These are phyloP conservation scores for Ophiostoma angusticollis DNA, from an alignment of 2,329 filamentous ascomycete species.

Conservation along the genomic window DNA sequence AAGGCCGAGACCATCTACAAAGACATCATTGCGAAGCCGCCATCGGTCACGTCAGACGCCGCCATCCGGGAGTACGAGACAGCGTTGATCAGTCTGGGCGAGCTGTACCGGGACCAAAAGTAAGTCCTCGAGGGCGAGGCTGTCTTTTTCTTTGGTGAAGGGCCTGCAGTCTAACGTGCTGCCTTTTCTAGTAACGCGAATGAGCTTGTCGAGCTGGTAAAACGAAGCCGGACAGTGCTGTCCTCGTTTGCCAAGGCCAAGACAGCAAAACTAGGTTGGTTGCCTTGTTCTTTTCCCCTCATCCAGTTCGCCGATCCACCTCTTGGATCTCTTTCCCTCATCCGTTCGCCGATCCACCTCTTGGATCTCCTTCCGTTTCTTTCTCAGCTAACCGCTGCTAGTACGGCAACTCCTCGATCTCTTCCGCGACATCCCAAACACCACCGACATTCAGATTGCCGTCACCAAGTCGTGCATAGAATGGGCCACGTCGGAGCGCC, in stretches of 20 bases:
- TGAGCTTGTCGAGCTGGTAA: slow-evolving; percentile 80
- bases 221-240: slow-evolving; percentile 77
- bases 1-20: slow-evolving; percentile 84
- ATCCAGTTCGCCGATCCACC: no score
- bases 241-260: slow-evolving; percentile 98
- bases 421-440: slow-evolving; percentile 86
- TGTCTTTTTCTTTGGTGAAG: slow-evolving; percentile 21
- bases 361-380: no score
- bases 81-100: slow-evolving; percentile 76
- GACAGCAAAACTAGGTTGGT: slow-evolving; percentile 88
- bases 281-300: neutral
- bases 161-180: neutral
- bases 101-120: slow-evolving; percentile 85
- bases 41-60: slow-evolving; percentile 68
- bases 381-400: slow-evolving; percentile 23
- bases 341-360: no score
- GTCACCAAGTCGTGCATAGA: slow-evolving; percentile 99
- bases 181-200: slow-evolving; percentile 51
- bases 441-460: slow-evolving; percentile 82
- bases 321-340: no score
- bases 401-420: slow-evolving; percentile 95
- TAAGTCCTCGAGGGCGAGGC: slow-evolving; percentile 28
- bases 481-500: slow-evolving; percentile 90
- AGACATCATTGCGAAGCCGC: slow-evolving; percentile 74
- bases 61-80: slow-evolving; percentile 85